Evolutionary conservation across 1,284 basidiomycete genomes (phyloP).

Genomic region (Farysia itapuensis): DNA sequence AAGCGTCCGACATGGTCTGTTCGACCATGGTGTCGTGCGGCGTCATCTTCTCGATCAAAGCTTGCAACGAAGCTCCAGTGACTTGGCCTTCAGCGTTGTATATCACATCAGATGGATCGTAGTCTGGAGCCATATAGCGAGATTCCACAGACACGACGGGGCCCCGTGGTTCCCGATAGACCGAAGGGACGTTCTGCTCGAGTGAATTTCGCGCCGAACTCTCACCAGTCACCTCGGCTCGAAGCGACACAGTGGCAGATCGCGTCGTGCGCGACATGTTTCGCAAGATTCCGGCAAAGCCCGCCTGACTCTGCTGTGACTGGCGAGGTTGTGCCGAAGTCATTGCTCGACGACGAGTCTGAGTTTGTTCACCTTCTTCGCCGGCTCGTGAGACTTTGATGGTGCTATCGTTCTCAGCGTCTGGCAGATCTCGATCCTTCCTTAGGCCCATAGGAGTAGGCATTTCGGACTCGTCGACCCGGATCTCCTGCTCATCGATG

Average conservation of each 20-base stretch:
- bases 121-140: constrained; percentile 37
- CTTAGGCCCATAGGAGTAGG: constrained; percentile 1
- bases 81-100: constrained; percentile 87
- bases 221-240: constrained; percentile 35
- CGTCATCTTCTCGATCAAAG: constrained; percentile 93
- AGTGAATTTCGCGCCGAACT: constrained; percentile 47
- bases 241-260: constrained; percentile 37
- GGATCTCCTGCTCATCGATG: constrained; percentile 25
- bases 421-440: not conserved
- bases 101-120: constrained; percentile 74
- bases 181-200: constrained; percentile 23
- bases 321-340: not conserved
- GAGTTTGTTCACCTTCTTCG: not conserved
- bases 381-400: not conserved
- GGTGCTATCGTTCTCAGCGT: not conserved
- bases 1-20: constrained; percentile 78
- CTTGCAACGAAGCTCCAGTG: constrained; percentile 84
- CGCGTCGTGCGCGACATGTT: constrained; percentile 24
- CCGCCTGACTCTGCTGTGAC: constrained; percentile 1
- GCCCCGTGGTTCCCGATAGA: constrained; percentile 21
- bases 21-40: constrained; percentile 83
- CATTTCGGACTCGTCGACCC: constrained; percentile 8
- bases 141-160: constrained; percentile 23
- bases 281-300: constrained; percentile 10
- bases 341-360: not conserved